Base-by-base conservation (phyloP, 2,329 filamentous ascomycete species). In the Apiospora malaysiana region DNA sequence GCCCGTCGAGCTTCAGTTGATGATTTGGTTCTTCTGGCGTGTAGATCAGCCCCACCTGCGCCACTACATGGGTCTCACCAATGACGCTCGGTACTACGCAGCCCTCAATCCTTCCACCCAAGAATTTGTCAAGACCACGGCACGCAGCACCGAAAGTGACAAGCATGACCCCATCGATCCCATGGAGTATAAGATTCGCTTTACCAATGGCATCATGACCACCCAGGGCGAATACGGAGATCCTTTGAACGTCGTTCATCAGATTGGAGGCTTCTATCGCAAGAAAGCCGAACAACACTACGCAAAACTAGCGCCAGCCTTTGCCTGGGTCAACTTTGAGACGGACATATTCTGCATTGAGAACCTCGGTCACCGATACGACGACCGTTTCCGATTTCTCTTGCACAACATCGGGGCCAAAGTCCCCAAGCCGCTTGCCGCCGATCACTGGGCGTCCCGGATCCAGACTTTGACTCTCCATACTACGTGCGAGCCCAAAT, bases 311-410 rank as follows among this genome's bases (percentile, higher is more conserved):
- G 12, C 42, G 5, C 25, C 66, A 6, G 45, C 66, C 2, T 47
- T 46, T 16, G 66, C 43, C 43, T 68, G 66, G 66, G 66, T 68
- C 66, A 68, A 68, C n/a, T 68, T 68, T 3, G n/a, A 27, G 8
- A 47, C 47, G 25, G 43, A 68, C 4, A 23, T 47, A n/a, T 68
- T 68, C 43, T 21, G 18, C 3, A 46, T 68, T 7, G 43, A 68
- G 43, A 68, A 47, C 25, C 10, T 47, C 12, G 8, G 8, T 23
- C 65, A 67, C 66, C 42, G 42, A 7, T 12, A 5, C 7, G n/a
- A 9, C 10, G 42, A 23, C 23, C 16, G 45, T 18, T 47, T 67
- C 23, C 8, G 66, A 21, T 67, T 67, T 21, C n/a, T 67, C 16
- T 12, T 37, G 25, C 40, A 32, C 66, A n/a, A 47, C 42, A 45